Percentiles rank a stretch among this genome's conserved stretches.
Conservation (phyloP, 2,329 filamentous ascomycete genomes). For the Hypocrella siamensis region DNA sequence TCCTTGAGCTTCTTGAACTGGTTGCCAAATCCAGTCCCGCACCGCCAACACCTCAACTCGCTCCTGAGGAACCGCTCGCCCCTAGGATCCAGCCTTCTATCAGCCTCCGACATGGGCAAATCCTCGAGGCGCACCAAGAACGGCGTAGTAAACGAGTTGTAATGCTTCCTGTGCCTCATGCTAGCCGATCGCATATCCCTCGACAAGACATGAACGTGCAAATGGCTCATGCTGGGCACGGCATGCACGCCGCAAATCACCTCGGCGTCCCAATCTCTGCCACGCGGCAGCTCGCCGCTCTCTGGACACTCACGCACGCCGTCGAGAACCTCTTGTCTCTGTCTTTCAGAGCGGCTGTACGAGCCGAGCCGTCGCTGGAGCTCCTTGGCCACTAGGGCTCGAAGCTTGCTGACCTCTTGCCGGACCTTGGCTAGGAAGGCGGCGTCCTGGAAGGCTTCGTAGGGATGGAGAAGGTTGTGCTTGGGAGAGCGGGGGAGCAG, state of each 20-base stretch:
- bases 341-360: conserved; percentile 45
- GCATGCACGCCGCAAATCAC: conserved; percentile 72
- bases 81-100: conserved; percentile 42
- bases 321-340: conserved; percentile 51
- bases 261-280: conserved; percentile 64
- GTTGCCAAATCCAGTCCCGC: conserved; percentile 57
- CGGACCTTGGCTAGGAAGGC: conserved; percentile 51
- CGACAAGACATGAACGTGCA: conserved; percentile 81
- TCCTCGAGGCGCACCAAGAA: conserved; percentile 70
- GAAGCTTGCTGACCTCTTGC: conserved; percentile 44
- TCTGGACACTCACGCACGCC: conserved; percentile 14
- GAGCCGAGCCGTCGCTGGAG: conserved; percentile 53
- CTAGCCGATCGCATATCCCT: conserved; percentile 59
- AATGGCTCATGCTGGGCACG: conserved; percentile 77
- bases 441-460: conserved; percentile 57
- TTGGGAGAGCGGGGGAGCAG: conserved; percentile 60
- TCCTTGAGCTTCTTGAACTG: conserved; percentile 58
- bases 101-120: conserved; percentile 57
- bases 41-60: conserved; percentile 75
- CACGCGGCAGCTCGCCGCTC: conserved; percentile 38
- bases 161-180: conserved; percentile 73
- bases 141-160: conserved; percentile 75
- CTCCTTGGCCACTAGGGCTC: conserved; percentile 54
- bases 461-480: conserved; percentile 53
- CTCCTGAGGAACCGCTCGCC: conserved; percentile 42